These are phyloP conservation scores for Talaromyces wortmannii DNA, from an alignment of 495 filamentous ascomycete species.

Conservation along the genomic window DNA sequence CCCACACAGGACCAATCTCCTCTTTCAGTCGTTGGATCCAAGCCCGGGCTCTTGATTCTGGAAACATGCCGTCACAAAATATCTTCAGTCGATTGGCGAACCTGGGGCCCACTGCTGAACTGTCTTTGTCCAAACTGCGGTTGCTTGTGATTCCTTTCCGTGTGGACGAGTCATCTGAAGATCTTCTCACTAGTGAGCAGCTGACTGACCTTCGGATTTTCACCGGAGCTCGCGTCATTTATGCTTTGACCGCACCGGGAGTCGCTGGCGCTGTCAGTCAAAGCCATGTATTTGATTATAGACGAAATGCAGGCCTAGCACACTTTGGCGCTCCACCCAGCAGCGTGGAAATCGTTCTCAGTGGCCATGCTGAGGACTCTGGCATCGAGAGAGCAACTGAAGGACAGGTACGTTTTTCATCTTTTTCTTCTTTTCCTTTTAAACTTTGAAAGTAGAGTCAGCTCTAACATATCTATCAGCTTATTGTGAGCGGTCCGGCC, in stretches of 20 bases:
- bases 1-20: conserved; percentile 43
- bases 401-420: conserved; percentile 47
- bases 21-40: conserved; percentile 63
- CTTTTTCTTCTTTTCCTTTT: background rate
- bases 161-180: conserved; percentile 20
- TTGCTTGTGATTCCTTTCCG: conserved; percentile 35
- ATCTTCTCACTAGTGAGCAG: conserved; percentile 52
- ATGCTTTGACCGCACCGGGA: conserved; percentile 72
- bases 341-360: conserved; percentile 69
- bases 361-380: conserved; percentile 46
- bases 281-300: conserved; percentile 83
- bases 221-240: conserved; percentile 74
- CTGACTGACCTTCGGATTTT: conserved; percentile 75
- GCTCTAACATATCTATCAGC: conserved; percentile 12
- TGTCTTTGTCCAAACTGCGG: conserved; percentile 65
- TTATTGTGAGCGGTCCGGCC: conserved; percentile 32
- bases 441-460: background rate
- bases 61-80: conserved; percentile 51
- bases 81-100: conserved; percentile 38
- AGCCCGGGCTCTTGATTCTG: conserved; percentile 58
- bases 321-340: conserved; percentile 84
- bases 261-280: conserved; percentile 83
- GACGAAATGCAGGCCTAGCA: conserved; percentile 45
- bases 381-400: conserved; percentile 42
- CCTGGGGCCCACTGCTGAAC: conserved; percentile 55